Base-by-base conservation (phyloP, 2,329 filamentous ascomycete species). In the Paecilomyces sp. region DNA sequence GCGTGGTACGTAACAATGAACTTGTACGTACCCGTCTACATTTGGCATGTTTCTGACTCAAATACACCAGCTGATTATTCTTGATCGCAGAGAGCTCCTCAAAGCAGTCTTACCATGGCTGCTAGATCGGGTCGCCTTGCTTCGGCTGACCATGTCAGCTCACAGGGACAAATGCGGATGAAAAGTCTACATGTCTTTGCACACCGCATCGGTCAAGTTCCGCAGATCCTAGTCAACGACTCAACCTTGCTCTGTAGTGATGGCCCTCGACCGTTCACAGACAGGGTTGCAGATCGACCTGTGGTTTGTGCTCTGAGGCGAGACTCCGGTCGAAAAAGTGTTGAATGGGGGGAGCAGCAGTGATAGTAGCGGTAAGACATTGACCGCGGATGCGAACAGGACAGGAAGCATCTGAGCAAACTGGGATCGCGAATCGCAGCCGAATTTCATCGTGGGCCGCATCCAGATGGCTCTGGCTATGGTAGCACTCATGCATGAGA, bases 401-500 rank as follows among this genome's bases (percentile, higher is more conserved):
- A 47, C 8, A 4, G 41, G 41, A 47, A 22, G 15, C 15, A 15
- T n/a, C 41, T 18, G 41, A 47, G 13, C 41, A 47, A 47, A 47
- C 41, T 18, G 41, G 41, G 41, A 47, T 47, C 36, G 36, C n/a
- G 15, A 41, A n/a, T 41, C n/a, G n/a, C 41, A 18, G n/a, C n/a
- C 41, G n/a, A 47, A 47, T 47, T 18, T 15, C 15, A 47, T 47
- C 41, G 41, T 22, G 36, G 36, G 36, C 36, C 15, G 36, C 36
- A 18, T 4, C n/a, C 33, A 41, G n/a, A 52, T 51, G 56, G 56
- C 25, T 15, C 33, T 51, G 56, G 56, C 25, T 47, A 52, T 31
- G 31, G 18, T 51, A 53, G 12, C 56, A 24, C 58, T 68, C 63
- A 63, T 68, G 67, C 67, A 68, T 67, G 64, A 67, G 67, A 68